These are phyloP conservation scores for Trifolium repens DNA, from an alignment of 306 rosid species.

Conservation along the genomic window DNA sequence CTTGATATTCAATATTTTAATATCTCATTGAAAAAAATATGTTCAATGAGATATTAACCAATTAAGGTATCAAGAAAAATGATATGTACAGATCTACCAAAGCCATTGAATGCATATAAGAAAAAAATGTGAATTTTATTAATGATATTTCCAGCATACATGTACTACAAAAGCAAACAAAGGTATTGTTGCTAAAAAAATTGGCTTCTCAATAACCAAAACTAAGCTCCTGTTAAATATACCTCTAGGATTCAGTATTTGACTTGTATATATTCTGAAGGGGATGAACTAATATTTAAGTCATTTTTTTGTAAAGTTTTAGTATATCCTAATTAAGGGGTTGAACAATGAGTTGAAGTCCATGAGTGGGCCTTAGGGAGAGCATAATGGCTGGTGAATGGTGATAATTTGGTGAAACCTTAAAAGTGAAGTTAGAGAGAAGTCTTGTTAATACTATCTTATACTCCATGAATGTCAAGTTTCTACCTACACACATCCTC, in stretches of 20 bases:
- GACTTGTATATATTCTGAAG: neutral
- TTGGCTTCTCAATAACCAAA: conserved; percentile 1
- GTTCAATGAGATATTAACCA: neutral
- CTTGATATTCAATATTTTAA: neutral
- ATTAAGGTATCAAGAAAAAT: neutral
- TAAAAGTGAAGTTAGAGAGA: conserved; percentile 68
- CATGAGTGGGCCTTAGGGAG: conserved; percentile 67
- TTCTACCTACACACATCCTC: conserved; percentile 90
- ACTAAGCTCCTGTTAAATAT: neutral
- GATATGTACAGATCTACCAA: neutral
- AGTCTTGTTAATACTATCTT: conserved; percentile 71
- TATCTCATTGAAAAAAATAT: too few species aligned
- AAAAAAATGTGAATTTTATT: neutral
- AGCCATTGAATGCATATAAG: neutral
- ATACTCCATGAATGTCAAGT: conserved; percentile 83
- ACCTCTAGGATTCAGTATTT: neutral
- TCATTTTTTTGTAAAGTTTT: neutral
- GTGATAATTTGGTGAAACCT: conserved; percentile 60
- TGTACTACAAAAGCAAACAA: neutral
- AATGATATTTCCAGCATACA: neutral
- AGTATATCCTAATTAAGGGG: conserved; percentile 43
- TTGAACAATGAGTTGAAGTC: conserved; percentile 49
- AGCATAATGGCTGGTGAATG: conserved; percentile 81
- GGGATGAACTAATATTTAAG: neutral
- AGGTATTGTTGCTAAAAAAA: neutral